Evolutionary conservation across 2,329 filamentous ascomycete species (phyloP), one percentile per base, ranked within the genome.

Genomic region (Lasiodiplodia sp.): DNA sequence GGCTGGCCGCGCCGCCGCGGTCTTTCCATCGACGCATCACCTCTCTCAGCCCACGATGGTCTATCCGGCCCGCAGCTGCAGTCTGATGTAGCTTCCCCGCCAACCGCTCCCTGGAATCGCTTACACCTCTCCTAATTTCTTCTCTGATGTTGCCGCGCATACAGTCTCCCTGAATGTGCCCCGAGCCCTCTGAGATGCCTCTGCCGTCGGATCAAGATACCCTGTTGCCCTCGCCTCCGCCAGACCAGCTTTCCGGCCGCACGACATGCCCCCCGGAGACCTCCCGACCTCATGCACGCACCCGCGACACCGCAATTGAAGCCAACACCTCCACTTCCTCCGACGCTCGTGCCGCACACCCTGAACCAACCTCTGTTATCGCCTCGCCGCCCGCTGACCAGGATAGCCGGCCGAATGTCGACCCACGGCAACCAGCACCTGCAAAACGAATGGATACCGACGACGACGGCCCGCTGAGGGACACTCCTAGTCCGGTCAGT

Each of bases 221-320:
- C 75, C 75, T 74, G 65, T 77, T 82, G 73, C 78, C 78, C 73
- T 78, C 79, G 73, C 72, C 76, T 72, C 79, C 70, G 37, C 71
- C 68, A 80, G 75, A 82, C 81, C 78, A 78, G 76, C 76, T 81
- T 73, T 79, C 81, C 72, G 76, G 78, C 74, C 84, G 79, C 74
- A 77, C 81, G 64, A 83, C 82, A 70, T 86, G 84, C 76, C 84
- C 84, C n/a, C 84, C 84, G 51, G 84, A 86, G 37, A 77, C 79
- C 40, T 69, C 71, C 74, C 78, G 76, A 71, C 72, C 71, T 23
- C 70, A 70, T 62, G 62, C 72, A 37, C 49, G 16, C 38, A 40
- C 57, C 52, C 47, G 18, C 31, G 49, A 60, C n/a, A 37, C 47
- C 52, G 57, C 67, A 57, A 68, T 68, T 57, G 49, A 57, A 28